phyloP scores from a whole-genome alignment of 164 flowering plant species.

The Protea cynaroides region DNA sequence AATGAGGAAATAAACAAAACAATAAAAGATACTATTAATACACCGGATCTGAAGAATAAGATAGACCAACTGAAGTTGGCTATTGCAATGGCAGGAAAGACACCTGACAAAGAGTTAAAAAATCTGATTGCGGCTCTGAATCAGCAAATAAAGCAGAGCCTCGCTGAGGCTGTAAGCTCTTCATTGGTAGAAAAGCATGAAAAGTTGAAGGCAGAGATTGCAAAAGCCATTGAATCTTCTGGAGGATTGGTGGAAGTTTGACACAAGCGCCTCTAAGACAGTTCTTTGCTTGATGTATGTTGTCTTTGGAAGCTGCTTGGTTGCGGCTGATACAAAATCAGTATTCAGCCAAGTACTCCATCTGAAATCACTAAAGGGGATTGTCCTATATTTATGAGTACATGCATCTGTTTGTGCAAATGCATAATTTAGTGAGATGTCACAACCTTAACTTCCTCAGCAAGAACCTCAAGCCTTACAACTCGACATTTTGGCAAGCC shows the following conservation, averaged over 20 bases:
- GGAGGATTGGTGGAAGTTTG: conserved; percentile 34
- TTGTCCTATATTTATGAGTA: no score
- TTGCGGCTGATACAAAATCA: no score
- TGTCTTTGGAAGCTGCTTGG: background rate
- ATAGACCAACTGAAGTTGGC: conserved; percentile 52
- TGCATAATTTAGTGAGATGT: no score
- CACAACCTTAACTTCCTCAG: no score
- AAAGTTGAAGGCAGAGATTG: conserved; percentile 37
- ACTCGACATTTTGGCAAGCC: no score
- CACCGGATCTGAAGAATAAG: conserved; percentile 49
- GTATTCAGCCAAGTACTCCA: no score
- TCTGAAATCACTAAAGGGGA: no score
- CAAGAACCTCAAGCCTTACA: no score
- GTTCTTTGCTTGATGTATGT: conserved; percentile 35
- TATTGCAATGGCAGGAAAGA: conserved; percentile 44
- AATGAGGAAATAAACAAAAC: background rate
- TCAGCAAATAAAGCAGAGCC: conserved; percentile 46
- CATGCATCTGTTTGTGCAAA: no score
- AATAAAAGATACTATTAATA: background rate
- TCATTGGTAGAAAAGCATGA: conserved; percentile 48
- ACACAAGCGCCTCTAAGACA: conserved; percentile 15
- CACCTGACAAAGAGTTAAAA: conserved; percentile 38
- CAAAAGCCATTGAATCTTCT: conserved; percentile 22
- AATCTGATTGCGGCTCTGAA: conserved; percentile 49
- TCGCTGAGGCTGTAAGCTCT: conserved; percentile 40